Evolutionary conservation across 140 eudicot species (phyloP), one percentile per base, ranked within the genome.

Genomic region (Bidens hawaiensis): DNA sequence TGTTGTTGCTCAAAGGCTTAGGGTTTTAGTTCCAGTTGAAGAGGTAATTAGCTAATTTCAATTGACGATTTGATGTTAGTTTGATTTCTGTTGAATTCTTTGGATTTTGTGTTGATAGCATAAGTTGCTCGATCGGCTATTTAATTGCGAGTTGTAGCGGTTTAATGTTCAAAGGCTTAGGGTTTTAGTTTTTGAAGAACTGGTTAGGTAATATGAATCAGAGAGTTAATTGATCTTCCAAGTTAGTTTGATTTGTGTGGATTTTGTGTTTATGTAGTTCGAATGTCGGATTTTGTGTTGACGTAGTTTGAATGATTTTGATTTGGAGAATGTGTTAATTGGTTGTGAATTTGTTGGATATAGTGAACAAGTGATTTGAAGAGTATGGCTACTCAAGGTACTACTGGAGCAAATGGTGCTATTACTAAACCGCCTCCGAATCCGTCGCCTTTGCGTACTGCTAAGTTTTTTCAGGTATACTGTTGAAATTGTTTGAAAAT

Each of bases 391-490:
- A 75, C 74, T 47, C 80, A 81, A 64, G 81, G 62, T 33, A 48
- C 81, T 9, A 75, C 77, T 63, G 95, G 87, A 27, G 53, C 75
- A 8, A 68, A 54, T 60, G 62, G 68, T 45, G 71, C 72, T 17
- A 71, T 83, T 27, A 67, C 74, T 8, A 85, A 80, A 65, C 76
- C 90, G 27, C 96, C 96, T 13, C 96, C 96, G 0, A 83, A 71
- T 68, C 96, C 96, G 0, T 88, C 94, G 64, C 96, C 96, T 4
- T 62, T 88, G 64, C 77, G 90, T 9, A 79, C 62, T 64, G 90
- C 94, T 0, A 88, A 88, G 75, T 88, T 88, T 71, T 85, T 79
- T 49, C 83, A 88, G 96, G 94, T 88, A 70, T 31, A 19, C 38
- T 40, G 26, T 9, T 24, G 34, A 34, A 30, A 22, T 19, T 53